Conservation (phyloP, 805 yeast species). For the Candida maesae region DNA sequence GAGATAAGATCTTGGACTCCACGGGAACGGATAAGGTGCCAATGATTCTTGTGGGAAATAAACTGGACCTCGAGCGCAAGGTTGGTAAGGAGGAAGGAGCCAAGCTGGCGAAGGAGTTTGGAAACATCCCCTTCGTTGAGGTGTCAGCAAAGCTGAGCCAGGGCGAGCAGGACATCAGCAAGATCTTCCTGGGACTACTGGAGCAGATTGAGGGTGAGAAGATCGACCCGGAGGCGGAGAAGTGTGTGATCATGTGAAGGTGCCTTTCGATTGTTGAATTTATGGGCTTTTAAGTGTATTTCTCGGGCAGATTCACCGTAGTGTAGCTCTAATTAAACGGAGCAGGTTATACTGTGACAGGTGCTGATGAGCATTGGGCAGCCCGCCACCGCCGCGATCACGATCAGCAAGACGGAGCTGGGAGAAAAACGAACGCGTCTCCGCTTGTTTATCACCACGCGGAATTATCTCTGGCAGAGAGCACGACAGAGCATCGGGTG, state of each 20-base stretch:
- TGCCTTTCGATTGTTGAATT: no score
- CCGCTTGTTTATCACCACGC: no score
- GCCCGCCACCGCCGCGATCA: no score
- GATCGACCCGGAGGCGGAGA: conserved; percentile 48
- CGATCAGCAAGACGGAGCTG: no score
- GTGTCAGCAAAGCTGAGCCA: conserved; percentile 78
- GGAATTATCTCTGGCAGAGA: no score
- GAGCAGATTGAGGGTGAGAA: conserved; percentile 60
- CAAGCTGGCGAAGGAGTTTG: conserved; percentile 58
- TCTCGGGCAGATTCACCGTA: no score
- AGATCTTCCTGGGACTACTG: conserved; percentile 57
- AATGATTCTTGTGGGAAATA: conserved; percentile 73
- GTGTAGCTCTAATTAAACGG: no score
- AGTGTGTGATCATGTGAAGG: conserved; percentile 46
- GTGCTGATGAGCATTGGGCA: no score
- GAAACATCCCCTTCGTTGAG: conserved; percentile 68
- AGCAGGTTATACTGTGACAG: no score
- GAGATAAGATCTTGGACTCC: conserved; percentile 79
- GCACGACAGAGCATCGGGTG: no score
- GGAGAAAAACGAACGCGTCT: no score
- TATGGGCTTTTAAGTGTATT: no score
- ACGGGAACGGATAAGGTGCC: conserved; percentile 70
- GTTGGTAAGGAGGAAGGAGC: conserved; percentile 58
- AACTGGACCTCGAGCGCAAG: conserved; percentile 65
- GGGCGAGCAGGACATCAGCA: conserved; percentile 67